Base-by-base conservation (phyloP, 192 early-diverging fungal genomes). In the Coemansia sp. region DNA sequence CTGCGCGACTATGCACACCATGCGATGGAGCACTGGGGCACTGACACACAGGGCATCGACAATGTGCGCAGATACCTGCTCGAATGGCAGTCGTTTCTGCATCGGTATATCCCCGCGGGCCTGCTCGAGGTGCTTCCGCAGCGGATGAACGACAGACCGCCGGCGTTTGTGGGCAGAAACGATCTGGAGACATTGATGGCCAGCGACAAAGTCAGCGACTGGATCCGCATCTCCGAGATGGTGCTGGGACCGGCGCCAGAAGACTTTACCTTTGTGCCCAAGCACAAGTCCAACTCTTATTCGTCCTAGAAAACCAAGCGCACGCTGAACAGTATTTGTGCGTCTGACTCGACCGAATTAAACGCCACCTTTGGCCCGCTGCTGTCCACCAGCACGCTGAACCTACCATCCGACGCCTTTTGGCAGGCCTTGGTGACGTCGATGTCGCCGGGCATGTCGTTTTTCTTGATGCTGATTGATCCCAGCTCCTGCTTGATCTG, bases 1-100 rank as follows among this genome's bases (percentile, higher is more conserved):
- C 71, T 98, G 60, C 86, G 86, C 60, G 68, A 86, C 42, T 98
- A 88, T 83, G 86, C 86, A 13, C 63, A 86, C 23, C 93, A 84
- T 68, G 97, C 95, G n/a, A 72, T 97, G 50, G 97, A 97, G 71
- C 89, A 94, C 66, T 98, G 97, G 97, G 95, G 95, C 42, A 87
- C 86, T 7, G 95, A 98, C 72, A 87, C 86, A 13, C 64, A 83
- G 72, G 97, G 97, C 45, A 84, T 98, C 25, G 92, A 90, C 55
- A 83, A 82, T 14, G 93, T 91, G 14, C 78, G 97, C 57, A 77
- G 90, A 24, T 93, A 89, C 77, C 48, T 92, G 67, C 82, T 85
- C 67, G 91, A 92, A 69, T 91, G 89, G 91, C 87, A 89, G 70
- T 87, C 86, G 62, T 90, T 86, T 64, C 69, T 83, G 58, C 72